A percentile compares a stretch with the other conserved stretches of the same genome.
Conservation (phyloP, 805 yeast genomes). For the Starmerella vitae region DNA sequence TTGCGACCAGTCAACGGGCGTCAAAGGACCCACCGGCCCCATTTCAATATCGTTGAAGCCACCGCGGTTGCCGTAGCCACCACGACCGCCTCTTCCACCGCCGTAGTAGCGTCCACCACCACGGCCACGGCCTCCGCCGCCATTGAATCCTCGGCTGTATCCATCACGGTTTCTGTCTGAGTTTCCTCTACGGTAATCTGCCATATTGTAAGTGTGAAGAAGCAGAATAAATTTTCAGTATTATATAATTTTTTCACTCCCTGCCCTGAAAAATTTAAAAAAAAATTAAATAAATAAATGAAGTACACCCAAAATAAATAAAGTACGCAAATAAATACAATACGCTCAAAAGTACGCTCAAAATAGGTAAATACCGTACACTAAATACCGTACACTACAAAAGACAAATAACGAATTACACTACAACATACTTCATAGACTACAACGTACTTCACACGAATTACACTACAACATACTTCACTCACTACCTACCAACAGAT, state of each 20-base stretch:
- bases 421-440: no score
- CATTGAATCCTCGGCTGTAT: conserved; percentile 22
- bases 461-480: no score
- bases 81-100: conserved; percentile 31
- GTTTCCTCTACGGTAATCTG: conserved; percentile 9
- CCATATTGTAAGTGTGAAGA: neutral
- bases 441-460: no score
- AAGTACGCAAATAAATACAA: no score
- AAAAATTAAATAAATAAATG: no score
- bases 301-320: no score
- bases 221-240: neutral
- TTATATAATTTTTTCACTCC: conserved; percentile 8
- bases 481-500: no score
- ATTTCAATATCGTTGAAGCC: conserved; percentile 32
- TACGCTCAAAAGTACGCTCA: no score
- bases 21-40: conserved; percentile 30
- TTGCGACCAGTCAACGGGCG: conserved; percentile 70
- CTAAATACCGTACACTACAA: no score
- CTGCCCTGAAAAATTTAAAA: no score
- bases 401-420: no score
- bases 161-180: conserved; percentile 10
- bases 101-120: conserved; percentile 31
- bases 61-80: conserved; percentile 33
- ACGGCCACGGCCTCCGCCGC: conserved; percentile 32
- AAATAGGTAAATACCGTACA: no score